phyloP scores from a whole-genome alignment of 2,329 filamentous ascomycete species.

The Arachnomyces sp. region DNA sequence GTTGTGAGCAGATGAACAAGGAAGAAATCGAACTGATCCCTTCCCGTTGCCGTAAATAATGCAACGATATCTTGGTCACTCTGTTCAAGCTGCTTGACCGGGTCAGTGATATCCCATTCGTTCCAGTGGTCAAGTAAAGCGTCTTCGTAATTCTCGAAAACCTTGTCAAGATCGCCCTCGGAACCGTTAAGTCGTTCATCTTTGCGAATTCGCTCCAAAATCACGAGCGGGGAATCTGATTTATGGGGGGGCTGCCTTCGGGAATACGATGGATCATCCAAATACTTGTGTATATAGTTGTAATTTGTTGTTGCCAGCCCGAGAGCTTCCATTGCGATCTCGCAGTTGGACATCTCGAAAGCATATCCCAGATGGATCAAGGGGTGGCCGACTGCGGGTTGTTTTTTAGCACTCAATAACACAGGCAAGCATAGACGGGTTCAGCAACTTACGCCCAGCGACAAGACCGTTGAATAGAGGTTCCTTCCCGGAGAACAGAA shows the following conservation, averaged over 20 bases:
- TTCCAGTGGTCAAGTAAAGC: conserved; percentile 84
- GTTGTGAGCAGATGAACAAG: conserved; percentile 73
- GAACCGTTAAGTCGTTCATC: conserved; percentile 64
- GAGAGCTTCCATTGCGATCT: conserved; percentile 82
- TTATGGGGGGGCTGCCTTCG: conserved; percentile 50
- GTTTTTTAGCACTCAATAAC: conserved; percentile 19
- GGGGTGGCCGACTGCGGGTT: conserved; percentile 71
- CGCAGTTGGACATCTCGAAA: conserved; percentile 75
- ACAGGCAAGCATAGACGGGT: conserved; percentile 9
- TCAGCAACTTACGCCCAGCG: conserved; percentile 56
- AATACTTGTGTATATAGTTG: conserved; percentile 48
- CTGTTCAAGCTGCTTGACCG: conserved; percentile 64
- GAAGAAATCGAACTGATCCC: conserved; percentile 69
- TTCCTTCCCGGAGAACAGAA: conserved; percentile 57
- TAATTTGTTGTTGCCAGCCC: conserved; percentile 57
- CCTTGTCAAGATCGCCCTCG: conserved; percentile 53
- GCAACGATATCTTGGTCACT: conserved; percentile 51
- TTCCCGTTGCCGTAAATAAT: conserved; percentile 26
- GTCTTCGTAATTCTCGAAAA: conserved; percentile 62
- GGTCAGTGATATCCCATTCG: conserved; percentile 63
- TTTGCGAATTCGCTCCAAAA: conserved; percentile 59
- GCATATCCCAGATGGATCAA: conserved; percentile 95
- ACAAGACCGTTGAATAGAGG: conserved; percentile 76
- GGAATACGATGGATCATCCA: conserved; percentile 67
- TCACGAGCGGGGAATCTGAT: conserved; percentile 56